A percentile compares a stretch with the other conserved stretches of the same genome.
These are phyloP conservation scores for Quercus gilva DNA, from an alignment of 306 rosid genomes.

Conservation along the genomic window DNA sequence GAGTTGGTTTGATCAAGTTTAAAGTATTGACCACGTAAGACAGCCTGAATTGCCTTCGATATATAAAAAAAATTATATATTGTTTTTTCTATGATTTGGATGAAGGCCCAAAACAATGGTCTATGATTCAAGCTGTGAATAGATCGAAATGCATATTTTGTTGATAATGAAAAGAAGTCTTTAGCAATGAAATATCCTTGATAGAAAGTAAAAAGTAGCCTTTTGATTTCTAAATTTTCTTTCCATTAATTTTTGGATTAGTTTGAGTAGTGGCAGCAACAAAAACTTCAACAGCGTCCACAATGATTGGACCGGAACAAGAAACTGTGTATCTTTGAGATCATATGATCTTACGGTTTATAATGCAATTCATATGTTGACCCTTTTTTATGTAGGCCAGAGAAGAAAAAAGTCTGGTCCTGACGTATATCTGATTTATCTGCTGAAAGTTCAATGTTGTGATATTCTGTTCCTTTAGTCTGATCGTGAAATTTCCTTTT, in stretches of 20 bases:
- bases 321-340: neutral
- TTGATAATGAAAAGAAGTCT: neutral
- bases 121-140: neutral
- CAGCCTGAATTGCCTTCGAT: neutral
- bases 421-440: neutral
- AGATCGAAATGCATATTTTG: neutral
- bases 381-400: neutral
- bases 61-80: neutral
- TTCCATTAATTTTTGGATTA: neutral
- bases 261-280: neutral
- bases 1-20: neutral
- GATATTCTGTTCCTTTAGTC: constrained; percentile 10
- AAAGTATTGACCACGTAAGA: neutral
- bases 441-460: neutral
- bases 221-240: neutral
- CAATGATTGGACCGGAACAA: neutral
- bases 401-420: neutral
- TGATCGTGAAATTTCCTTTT: constrained; percentile 21
- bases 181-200: neutral
- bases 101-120: neutral
- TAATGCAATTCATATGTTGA: neutral
- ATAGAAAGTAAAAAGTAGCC: neutral
- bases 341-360: neutral
- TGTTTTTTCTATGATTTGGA: neutral
- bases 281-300: neutral